A percentile compares a stretch with the other conserved stretches of the same genome.
These are phyloP conservation scores for Neonothopanus nambi DNA, from an alignment of 1,284 basidiomycete species.

Conservation along the genomic window DNA sequence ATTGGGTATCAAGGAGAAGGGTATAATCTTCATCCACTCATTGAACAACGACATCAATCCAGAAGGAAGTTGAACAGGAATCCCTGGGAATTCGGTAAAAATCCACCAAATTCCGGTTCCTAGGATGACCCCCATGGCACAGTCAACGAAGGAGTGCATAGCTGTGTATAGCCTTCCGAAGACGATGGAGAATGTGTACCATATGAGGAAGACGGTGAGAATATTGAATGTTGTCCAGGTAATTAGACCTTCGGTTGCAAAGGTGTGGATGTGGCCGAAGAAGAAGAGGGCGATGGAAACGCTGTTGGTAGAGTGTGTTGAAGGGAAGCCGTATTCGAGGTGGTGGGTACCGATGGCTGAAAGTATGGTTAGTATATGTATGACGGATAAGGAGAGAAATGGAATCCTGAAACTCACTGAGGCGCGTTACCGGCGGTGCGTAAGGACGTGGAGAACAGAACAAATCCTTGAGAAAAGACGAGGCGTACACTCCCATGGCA, in stretches of 20 bases:
- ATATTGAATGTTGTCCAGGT: slow-evolving; percentile 45
- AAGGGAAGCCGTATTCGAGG: slow-evolving; percentile 93
- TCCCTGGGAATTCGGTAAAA: slow-evolving; percentile 41
- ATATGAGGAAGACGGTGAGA: slow-evolving; percentile 45
- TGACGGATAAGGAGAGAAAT: too few relatives aligned
- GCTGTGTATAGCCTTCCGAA: slow-evolving; percentile 90
- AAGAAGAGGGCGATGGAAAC: slow-evolving; percentile 86
- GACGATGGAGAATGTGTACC: slow-evolving; percentile 80
- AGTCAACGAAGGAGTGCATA: slow-evolving; percentile 88
- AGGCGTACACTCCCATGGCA: slow-evolving; percentile 80
- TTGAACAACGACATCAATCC: neutral
- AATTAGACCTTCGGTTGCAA: slow-evolving; percentile 42
- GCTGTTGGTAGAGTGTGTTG: slow-evolving; percentile 92
- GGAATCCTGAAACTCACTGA: slow-evolving; percentile 57
- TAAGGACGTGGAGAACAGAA: slow-evolving; percentile 91
- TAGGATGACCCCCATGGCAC: slow-evolving; percentile 63
- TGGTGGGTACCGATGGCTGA: slow-evolving; percentile 83
- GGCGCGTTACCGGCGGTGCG: slow-evolving; percentile 85
- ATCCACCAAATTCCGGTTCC: slow-evolving; percentile 70
- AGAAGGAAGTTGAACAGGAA: slow-evolving; percentile 27
- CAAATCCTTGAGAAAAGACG: slow-evolving; percentile 87
- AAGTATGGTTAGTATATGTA: slow-evolving; percentile 4
- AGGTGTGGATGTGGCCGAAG: slow-evolving; percentile 54
- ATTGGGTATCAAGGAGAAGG: neutral
- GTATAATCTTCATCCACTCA: neutral